These are phyloP conservation scores for Podospora bellae-mahoneyi DNA, from an alignment of 495 filamentous ascomycete genomes.

Conservation along the genomic window DNA sequence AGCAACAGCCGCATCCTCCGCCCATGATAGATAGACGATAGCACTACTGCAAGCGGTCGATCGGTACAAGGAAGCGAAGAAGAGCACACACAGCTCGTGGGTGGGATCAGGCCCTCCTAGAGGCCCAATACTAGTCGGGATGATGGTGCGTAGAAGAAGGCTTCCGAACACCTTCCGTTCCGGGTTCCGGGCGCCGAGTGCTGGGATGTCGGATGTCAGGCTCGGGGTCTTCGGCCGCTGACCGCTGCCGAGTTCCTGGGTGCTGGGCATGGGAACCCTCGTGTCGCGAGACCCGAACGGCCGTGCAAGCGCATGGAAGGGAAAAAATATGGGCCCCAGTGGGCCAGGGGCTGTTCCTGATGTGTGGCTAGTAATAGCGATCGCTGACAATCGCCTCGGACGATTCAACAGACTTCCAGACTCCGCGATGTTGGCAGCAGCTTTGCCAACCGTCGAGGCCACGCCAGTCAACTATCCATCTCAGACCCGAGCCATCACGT, in stretches of 20 bases:
- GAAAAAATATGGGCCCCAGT: conserved; percentile 32
- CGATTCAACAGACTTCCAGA: conserved; percentile 49
- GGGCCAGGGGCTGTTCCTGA: conserved; percentile 22
- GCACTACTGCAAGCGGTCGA: conserved; percentile 16
- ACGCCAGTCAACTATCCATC: conserved; percentile 55
- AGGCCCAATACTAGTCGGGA: conserved; percentile 35
- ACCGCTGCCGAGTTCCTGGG: conserved; percentile 10
- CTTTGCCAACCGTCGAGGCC: conserved; percentile 54
- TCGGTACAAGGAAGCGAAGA: conserved; percentile 12
- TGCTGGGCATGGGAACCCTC: conserved; percentile 18
- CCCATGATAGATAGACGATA: conserved; percentile 40
- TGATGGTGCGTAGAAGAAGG: conserved; percentile 37
- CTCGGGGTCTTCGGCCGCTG: conserved; percentile 20
- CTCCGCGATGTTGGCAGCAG: conserved; percentile 54
- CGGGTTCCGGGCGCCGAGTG: neutral
- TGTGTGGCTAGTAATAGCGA: conserved; percentile 23
- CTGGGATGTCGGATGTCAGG: conserved; percentile 12
- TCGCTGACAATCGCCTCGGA: neutral
- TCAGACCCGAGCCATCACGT: conserved; percentile 82
- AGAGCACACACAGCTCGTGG: conserved; percentile 21
- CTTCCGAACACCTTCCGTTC: conserved; percentile 4
- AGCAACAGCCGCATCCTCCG: conserved; percentile 6
- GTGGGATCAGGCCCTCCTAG: conserved; percentile 37
- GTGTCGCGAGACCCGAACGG: conserved; percentile 14
- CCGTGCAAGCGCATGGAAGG: conserved; percentile 20